Evolutionary conservation across 1,139 yeast genomes (phyloP), one percentile per base, ranked within the genome.

Genomic region (Kodamaea anthophila): DNA sequence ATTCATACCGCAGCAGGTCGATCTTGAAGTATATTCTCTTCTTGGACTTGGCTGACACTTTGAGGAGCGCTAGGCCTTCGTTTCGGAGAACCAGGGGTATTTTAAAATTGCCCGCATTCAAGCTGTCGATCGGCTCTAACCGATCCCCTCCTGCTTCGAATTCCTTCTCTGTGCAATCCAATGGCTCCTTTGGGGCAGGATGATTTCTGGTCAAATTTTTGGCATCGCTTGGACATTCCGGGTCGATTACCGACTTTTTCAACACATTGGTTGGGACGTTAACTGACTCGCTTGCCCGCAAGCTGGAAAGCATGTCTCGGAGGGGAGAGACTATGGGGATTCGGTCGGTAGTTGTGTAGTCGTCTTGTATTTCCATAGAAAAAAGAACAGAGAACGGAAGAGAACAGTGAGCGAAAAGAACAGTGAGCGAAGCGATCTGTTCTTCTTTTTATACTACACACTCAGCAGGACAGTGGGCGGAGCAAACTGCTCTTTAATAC

Each of bases 31-130:
- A 44, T 3, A 65, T 54, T 40, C 77, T 68, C 22, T 77, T 74
- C 42, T 70, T 72, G 36, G 86, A 82, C 41, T 75, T 76, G 33
- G 74, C 80, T 2, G 94, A 82, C 15, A 83, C 72, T 42, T 85
- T 72, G 21, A 80, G 50, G 35, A 84, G 47, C 5, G 70, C 61
- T 26, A 71, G 39, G 0, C 75, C 74, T 14, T 64, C 70, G n/a
- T 59, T 58, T 9, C 61, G 43, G 27, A 69, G 52, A 9, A 49
- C 50, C 5, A 42, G 38, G 1, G 54, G 48, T 9, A 51, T 43
- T 27, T 39, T 43, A n/a, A 29, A 21, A 3, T 18, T 16, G 8
- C 8, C 6, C n/a, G n/a, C n/a, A n/a, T n/a, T n/a, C 9, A 16
- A 16, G 18, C 18, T 16, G 18, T 16, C 18, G 8, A 16, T 9